These are phyloP conservation scores for Yueomyces sp. DNA, from an alignment of 1,139 yeast species.

Conservation along the genomic window DNA sequence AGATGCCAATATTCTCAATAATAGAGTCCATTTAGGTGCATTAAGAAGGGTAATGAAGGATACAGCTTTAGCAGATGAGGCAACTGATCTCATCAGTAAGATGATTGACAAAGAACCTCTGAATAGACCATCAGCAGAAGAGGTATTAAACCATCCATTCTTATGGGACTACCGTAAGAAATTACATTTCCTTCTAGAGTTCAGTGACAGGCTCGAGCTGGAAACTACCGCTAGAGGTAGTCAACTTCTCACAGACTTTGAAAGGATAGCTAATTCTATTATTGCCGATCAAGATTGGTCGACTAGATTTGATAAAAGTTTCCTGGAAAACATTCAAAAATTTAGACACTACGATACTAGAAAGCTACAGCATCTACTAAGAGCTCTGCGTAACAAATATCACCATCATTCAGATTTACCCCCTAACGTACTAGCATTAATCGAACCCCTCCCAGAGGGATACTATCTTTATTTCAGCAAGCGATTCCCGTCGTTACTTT, in stretches of 20 bases:
- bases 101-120: slow-evolving; percentile 66
- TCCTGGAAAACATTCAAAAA: slow-evolving; percentile 70
- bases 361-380: slow-evolving; percentile 67
- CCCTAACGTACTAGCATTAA: slow-evolving; percentile 38
- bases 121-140: slow-evolving; percentile 58
- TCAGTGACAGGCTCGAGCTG: slow-evolving; percentile 82
- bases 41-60: slow-evolving; percentile 21
- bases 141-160: slow-evolving; percentile 69
- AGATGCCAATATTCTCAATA: slow-evolving; percentile 78
- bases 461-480: slow-evolving; percentile 63
- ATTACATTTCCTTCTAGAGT: slow-evolving; percentile 70
- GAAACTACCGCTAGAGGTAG: slow-evolving; percentile 85
- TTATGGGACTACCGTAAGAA: slow-evolving; percentile 75
- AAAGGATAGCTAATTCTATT: slow-evolving; percentile 37
- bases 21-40: slow-evolving; percentile 43
- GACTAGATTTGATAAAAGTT: slow-evolving; percentile 48
- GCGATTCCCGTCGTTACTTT: slow-evolving; percentile 66
- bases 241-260: slow-evolving; percentile 46
- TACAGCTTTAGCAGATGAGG: slow-evolving; percentile 36
- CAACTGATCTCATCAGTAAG: slow-evolving; percentile 52
- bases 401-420: slow-evolving; percentile 92
- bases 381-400: slow-evolving; percentile 85
- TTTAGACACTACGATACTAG: slow-evolving; percentile 78
- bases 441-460: slow-evolving; percentile 77
- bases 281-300: slow-evolving; percentile 72